A percentile compares a stretch with the other conserved stretches of the same genome.
Conservation (phyloP, 2,329 filamentous ascomycete genomes). For the Fusarium coicis region DNA sequence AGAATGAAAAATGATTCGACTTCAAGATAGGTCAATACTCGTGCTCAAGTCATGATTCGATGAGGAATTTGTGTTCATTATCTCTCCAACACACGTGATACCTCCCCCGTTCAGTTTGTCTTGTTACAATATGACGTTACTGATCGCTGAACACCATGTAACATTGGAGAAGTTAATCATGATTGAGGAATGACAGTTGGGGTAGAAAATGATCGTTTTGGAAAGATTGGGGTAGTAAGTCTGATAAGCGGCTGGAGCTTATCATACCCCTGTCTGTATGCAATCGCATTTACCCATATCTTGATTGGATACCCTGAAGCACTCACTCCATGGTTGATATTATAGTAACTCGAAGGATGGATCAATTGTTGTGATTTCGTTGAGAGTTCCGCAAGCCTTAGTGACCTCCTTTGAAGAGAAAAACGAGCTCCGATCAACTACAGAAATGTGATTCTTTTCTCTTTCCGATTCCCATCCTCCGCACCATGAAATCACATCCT, state of each 20-base stretch:
- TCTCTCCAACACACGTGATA: background rate
- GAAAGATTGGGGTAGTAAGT: background rate
- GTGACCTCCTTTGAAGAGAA: fast-evolving
- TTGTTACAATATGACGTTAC: background rate
- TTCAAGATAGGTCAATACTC: background rate
- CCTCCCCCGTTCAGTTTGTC: background rate
- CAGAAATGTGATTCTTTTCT: background rate
- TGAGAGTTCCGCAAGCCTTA: background rate
- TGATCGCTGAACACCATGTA: background rate
- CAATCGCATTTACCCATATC: background rate
- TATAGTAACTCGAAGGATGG: no score
- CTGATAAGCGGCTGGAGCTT: background rate
- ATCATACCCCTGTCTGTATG: background rate
- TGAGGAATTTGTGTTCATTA: background rate
- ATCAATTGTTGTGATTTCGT: background rate
- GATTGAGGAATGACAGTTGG: background rate
- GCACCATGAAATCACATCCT: fast-evolving
- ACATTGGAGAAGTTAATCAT: background rate
- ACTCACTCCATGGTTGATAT: background rate
- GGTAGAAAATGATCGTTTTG: background rate
- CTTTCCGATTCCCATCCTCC: fast-evolving
- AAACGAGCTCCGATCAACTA: fast-evolving
- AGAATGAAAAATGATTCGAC: background rate
- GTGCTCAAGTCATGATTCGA: background rate
- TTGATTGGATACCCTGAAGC: background rate